phyloP scores from a whole-genome alignment of 1,284 basidiomycete species.

The Rhodotorula sp. region DNA sequence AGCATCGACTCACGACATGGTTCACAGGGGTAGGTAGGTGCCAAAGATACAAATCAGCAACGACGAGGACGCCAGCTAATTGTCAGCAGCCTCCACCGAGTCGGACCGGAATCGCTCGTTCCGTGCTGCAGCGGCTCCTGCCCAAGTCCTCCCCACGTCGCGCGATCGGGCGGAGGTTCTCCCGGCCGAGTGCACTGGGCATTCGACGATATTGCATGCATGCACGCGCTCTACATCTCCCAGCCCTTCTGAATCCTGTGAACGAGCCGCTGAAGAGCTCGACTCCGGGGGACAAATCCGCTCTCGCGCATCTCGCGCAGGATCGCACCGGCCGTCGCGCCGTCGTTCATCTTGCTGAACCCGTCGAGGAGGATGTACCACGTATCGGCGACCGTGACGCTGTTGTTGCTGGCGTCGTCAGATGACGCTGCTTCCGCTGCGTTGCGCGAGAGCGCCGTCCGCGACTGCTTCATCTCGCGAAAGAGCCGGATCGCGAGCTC shows the following conservation, averaged over 20 bases:
- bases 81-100: too few relatives aligned
- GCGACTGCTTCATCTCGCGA: slow-evolving; percentile 19
- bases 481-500: slow-evolving; percentile 23
- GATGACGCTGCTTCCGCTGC: neutral
- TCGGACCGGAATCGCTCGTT: too few relatives aligned
- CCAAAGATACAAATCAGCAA: too few relatives aligned
- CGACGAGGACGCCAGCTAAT: too few relatives aligned
- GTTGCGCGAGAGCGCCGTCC: neutral
- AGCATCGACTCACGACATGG: too few relatives aligned
- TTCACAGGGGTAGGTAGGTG: too few relatives aligned
- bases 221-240: neutral
- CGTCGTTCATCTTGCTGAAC: slow-evolving; percentile 25
- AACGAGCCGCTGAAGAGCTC: slow-evolving; percentile 19
- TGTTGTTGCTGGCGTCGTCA: neutral
- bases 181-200: neutral
- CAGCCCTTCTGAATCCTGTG: neutral
- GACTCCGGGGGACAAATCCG: slow-evolving; percentile 25
- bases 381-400: slow-evolving; percentile 23
- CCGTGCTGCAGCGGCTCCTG: too few relatives aligned
- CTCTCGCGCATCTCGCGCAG: slow-evolving; percentile 31
- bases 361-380: slow-evolving; percentile 33
- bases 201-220: neutral
- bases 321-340: slow-evolving; percentile 12
- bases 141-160: too few relatives aligned
- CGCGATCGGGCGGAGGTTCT: too few relatives aligned